phyloP scores from a whole-genome alignment of 257 asterid genomes.

The Lantana camara region DNA sequence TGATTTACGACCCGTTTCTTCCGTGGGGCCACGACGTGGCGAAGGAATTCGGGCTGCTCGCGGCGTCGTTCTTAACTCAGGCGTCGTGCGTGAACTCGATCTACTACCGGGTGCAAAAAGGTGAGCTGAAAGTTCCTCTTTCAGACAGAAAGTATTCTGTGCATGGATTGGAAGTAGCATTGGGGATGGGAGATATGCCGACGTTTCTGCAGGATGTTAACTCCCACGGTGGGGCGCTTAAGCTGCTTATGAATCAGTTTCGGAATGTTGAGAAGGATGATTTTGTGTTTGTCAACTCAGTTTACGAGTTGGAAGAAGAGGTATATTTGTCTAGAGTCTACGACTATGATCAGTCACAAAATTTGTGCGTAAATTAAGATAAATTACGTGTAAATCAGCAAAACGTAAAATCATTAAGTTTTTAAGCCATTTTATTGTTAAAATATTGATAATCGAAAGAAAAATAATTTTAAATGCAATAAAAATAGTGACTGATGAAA shows the following conservation, averaged over 20 bases:
- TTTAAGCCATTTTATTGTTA: no score
- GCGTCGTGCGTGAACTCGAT: constrained; percentile 19
- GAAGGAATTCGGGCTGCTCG: constrained; percentile 11
- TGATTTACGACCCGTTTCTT: constrained; percentile 25
- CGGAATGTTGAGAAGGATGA: constrained; percentile 23
- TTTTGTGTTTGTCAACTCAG: constrained; percentile 30
- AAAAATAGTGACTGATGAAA: no score
- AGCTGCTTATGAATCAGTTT: constrained; percentile 28
- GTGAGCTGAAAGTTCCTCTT: constrained; percentile 5
- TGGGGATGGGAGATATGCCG: constrained; percentile 30
- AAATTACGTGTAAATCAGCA: no score
- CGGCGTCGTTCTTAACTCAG: constrained; percentile 31
- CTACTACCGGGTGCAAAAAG: constrained; percentile 16
- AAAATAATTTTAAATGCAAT: no score
- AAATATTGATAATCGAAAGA: no score
- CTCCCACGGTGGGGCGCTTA: not conserved
- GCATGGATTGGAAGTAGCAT: constrained; percentile 23
- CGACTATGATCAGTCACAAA: no score
- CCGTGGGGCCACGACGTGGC: constrained; percentile 31
- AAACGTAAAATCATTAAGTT: no score
- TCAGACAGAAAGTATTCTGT: not conserved
- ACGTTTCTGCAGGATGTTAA: constrained; percentile 25
- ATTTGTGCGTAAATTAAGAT: no score
- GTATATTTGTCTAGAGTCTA: not conserved
- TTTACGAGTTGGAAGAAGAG: constrained; percentile 36